Evolutionary conservation across 306 rosid genomes (phyloP).

Genomic region (Delonix regia): DNA sequence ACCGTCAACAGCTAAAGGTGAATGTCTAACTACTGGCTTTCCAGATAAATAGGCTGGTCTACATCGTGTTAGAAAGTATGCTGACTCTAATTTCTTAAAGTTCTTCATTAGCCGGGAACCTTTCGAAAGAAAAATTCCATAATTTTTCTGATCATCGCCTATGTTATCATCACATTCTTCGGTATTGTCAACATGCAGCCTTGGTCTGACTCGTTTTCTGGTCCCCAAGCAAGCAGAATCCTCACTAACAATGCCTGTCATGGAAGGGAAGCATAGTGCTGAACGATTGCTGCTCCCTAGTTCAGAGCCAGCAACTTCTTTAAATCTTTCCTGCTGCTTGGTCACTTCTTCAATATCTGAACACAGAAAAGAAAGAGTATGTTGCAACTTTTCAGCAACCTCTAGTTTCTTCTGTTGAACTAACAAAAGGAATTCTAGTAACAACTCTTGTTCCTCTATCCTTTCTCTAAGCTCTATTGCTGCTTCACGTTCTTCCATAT

Average conservation of each 20-base stretch:
- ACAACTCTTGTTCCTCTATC: slow-evolving; percentile 83
- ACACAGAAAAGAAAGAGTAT: slow-evolving; percentile 79
- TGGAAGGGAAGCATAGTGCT: slow-evolving; percentile 64
- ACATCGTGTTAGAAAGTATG: slow-evolving; percentile 81
- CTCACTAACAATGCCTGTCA: slow-evolving; percentile 54
- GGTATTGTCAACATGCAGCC: slow-evolving; percentile 33
- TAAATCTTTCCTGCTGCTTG: slow-evolving; percentile 65
- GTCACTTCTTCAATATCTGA: slow-evolving; percentile 84
- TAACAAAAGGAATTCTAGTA: slow-evolving; percentile 82
- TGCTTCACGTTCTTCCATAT: slow-evolving; percentile 85
- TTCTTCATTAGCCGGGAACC: slow-evolving; percentile 84
- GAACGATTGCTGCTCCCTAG: slow-evolving; percentile 52
- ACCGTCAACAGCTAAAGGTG: slow-evolving; percentile 66
- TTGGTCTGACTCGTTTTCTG: slow-evolving; percentile 79
- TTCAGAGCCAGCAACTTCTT: slow-evolving; percentile 59
- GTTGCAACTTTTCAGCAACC: slow-evolving; percentile 76
- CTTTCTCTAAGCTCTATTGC: slow-evolving; percentile 78
- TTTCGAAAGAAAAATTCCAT: slow-evolving; percentile 57
- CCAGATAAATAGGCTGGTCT: slow-evolving; percentile 55
- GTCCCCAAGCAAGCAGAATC: slow-evolving; percentile 64
- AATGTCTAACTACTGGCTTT: slow-evolving; percentile 56
- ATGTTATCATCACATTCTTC: slow-evolving; percentile 73
- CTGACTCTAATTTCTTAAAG: slow-evolving; percentile 90
- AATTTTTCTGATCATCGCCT: slow-evolving; percentile 49
- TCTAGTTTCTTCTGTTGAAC: slow-evolving; percentile 82